These are phyloP conservation scores for Trametes hirsuta DNA, from an alignment of 1,284 basidiomycete species.

Conservation along the genomic window DNA sequence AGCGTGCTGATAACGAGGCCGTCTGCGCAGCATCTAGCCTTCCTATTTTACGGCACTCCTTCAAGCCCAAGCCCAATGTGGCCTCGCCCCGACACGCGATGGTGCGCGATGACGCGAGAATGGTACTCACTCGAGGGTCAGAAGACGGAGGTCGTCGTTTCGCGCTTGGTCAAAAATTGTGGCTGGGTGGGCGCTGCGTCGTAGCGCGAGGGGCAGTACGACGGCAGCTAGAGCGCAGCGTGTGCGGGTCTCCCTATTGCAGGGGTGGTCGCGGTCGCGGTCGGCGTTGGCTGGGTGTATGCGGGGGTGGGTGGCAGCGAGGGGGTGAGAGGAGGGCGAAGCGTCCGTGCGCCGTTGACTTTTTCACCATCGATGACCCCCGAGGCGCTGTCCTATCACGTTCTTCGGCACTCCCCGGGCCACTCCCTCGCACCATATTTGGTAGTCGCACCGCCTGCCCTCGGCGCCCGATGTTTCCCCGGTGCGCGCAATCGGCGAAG, in stretches of 20 bases:
- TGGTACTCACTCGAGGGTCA: conserved; percentile 73
- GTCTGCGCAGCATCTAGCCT: neutral
- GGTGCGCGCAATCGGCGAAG: conserved; percentile 1
- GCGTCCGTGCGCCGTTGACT: conserved; percentile 13
- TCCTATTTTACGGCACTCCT: neutral
- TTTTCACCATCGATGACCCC: conserved; percentile 31
- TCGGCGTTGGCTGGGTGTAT: neutral
- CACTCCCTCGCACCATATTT: conserved; percentile 8
- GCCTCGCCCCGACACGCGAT: conserved; percentile 8
- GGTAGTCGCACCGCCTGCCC: conserved; percentile 2
- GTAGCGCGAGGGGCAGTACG: conserved; percentile 37
- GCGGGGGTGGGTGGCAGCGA: conserved; percentile 2
- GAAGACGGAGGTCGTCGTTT: conserved; percentile 78
- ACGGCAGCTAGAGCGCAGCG: conserved; percentile 36
- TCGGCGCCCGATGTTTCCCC: conserved; percentile 13
- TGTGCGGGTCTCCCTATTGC: conserved; percentile 16
- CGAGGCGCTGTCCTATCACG: conserved; percentile 20
- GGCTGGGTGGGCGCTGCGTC: conserved; percentile 46
- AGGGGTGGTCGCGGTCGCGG: conserved; percentile 14
- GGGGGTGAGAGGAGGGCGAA: conserved; percentile 5
- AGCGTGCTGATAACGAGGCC: conserved; percentile 8
- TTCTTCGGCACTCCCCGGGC: conserved; percentile 18
- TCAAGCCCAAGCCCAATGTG: neutral
- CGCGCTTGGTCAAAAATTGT: conserved; percentile 75
- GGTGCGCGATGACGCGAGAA: conserved; percentile 18